Evolutionary conservation across 768 basidiomycete genomes (phyloP).

Genomic region (Boletus bicolor): DNA sequence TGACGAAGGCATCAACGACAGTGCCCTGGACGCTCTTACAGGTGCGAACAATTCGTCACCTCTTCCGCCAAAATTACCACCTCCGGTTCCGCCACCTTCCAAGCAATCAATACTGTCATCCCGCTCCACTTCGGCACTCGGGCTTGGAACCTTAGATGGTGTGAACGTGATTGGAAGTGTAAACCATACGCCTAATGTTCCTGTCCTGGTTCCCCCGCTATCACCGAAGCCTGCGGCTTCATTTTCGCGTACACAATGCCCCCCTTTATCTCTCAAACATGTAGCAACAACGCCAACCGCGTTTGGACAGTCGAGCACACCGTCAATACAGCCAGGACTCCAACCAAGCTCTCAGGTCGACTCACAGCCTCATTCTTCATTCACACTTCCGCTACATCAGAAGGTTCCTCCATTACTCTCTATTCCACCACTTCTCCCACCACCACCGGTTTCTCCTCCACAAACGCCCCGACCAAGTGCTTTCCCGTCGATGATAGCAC

Average conservation of each 20-base stretch:
- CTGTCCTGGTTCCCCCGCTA: conserved; percentile 22
- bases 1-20: conserved; percentile 33
- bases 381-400: conserved; percentile 24
- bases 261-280: conserved; percentile 6
- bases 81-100: conserved; percentile 40
- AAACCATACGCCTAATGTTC: conserved; percentile 9
- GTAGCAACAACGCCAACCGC: not conserved
- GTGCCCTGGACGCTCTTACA: conserved; percentile 38
- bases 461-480: conserved; percentile 29
- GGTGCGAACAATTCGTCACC: conserved; percentile 41
- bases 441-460: conserved; percentile 30
- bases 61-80: conserved; percentile 44
- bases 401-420: conserved; percentile 23
- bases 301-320: conserved; percentile 1
- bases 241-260: conserved; percentile 14
- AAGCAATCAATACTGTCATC: conserved; percentile 24
- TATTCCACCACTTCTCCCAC: conserved; percentile 30
- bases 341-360: conserved; percentile 19
- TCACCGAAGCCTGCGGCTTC: conserved; percentile 31
- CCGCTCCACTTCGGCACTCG: conserved; percentile 9
- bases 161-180: not conserved
- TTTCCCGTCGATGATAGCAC: conserved; percentile 4
- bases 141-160: not conserved
- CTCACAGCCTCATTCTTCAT: conserved; percentile 17
- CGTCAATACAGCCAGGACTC: conserved; percentile 11